Evolutionary conservation across 495 filamentous ascomycete species (phyloP).

Genomic region (Hypomontagnella monticulosa): DNA sequence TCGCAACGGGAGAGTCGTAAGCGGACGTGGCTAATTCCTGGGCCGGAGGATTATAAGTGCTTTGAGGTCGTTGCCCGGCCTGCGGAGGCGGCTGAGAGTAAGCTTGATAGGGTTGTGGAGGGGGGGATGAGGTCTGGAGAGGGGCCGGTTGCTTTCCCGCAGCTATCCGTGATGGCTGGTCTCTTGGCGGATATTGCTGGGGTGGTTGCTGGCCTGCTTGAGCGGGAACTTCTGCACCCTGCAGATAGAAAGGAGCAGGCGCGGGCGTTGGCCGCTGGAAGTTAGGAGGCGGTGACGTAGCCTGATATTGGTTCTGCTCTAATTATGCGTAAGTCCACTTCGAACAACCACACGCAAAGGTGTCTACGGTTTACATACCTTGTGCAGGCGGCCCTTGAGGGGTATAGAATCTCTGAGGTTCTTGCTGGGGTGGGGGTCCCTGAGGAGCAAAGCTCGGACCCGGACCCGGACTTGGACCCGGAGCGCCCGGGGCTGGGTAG

Average conservation of each 20-base stretch:
- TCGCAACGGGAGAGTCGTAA: conserved; percentile 81
- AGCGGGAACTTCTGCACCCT: conserved; percentile 56
- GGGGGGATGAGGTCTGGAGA: conserved; percentile 57
- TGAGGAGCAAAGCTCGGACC: conserved; percentile 56
- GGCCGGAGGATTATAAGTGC: conserved; percentile 82
- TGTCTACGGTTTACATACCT: conserved; percentile 38
- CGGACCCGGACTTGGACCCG: conserved; percentile 51
- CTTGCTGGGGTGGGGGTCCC: conserved; percentile 63
- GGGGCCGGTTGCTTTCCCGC: conserved; percentile 57
- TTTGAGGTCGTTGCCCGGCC: conserved; percentile 68
- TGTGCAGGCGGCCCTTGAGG: conserved; percentile 56
- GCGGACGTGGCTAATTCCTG: conserved; percentile 87
- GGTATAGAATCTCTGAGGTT: conserved; percentile 76
- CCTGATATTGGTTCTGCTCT: conserved; percentile 54
- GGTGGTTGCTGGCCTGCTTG: conserved; percentile 44
- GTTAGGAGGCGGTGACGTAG: conserved; percentile 58
- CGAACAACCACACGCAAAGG: conserved; percentile 21
- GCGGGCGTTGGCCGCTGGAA: conserved; percentile 55
- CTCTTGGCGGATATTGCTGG: conserved; percentile 52
- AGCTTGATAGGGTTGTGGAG: conserved; percentile 49
- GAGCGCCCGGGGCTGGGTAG: conserved; percentile 61
- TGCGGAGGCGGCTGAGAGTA: conserved; percentile 57
- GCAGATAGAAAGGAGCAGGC: conserved; percentile 58
- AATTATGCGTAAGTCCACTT: conserved; percentile 43
- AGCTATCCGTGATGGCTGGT: conserved; percentile 55